Conservation (phyloP, 2,329 filamentous ascomycete species). For the Myriosclerotinia scirpicola region DNA sequence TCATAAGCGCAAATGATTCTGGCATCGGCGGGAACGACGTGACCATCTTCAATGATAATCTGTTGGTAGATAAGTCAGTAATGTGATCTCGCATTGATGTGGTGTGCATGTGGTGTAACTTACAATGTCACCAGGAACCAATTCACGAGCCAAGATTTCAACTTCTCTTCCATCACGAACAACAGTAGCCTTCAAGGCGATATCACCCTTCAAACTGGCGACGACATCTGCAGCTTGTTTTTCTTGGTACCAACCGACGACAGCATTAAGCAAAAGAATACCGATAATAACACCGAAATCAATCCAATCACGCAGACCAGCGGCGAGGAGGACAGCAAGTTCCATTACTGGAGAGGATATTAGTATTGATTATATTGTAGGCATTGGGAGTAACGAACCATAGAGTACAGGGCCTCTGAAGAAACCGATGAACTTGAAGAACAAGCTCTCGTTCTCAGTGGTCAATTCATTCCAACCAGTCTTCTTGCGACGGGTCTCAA, state of each 20-base stretch:
- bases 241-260: conserved; percentile 79
- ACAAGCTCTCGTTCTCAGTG: conserved; percentile 73
- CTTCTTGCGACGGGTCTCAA: conserved; percentile 64
- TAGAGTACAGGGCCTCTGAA: conserved; percentile 77
- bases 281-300: conserved; percentile 76
- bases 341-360: conserved; percentile 62
- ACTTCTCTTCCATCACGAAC: conserved; percentile 66
- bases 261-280: conserved; percentile 72
- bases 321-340: conserved; percentile 70
- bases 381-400: conserved; percentile 52
- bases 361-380: conserved; percentile 14
- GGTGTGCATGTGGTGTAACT: conserved; percentile 39
- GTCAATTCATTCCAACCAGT: conserved; percentile 71
- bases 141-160: conserved; percentile 70
- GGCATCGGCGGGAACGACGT: conserved; percentile 67
- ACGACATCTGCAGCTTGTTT: conserved; percentile 79
- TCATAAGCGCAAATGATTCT: conserved; percentile 73
- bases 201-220: conserved; percentile 70
- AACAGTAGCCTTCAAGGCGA: conserved; percentile 70
- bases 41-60: conserved; percentile 71
- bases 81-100: background rate
- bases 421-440: conserved; percentile 72
- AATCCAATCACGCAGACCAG: conserved; percentile 73
- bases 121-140: conserved; percentile 75
- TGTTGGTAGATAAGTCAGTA: conserved; percentile 36